Conservation (phyloP, 2,329 filamentous ascomycete species). For the Cercospora janseana region DNA sequence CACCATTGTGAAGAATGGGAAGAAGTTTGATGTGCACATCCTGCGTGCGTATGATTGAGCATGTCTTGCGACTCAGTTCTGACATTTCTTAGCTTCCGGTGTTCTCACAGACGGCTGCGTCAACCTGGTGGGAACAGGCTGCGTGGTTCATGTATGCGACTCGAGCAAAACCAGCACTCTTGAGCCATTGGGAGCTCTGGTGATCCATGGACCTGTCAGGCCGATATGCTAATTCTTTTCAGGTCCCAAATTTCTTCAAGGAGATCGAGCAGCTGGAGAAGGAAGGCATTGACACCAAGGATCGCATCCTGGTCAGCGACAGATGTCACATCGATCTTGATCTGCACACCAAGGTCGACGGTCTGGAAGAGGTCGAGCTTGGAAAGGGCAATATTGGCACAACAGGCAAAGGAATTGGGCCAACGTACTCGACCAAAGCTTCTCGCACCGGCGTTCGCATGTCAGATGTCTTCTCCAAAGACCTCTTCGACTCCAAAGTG, state of each 20-base stretch:
- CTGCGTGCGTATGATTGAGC: slow-evolving; percentile 41
- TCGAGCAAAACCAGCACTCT: too few species aligned
- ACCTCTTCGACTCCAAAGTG: slow-evolving; percentile 65
- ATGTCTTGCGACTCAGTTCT: slow-evolving; percentile 6
- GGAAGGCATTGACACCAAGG: slow-evolving; percentile 59
- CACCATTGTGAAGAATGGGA: slow-evolving; percentile 42
- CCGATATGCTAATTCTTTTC: neutral
- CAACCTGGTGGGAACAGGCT: slow-evolving; percentile 67
- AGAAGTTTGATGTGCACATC: slow-evolving; percentile 58
- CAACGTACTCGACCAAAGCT: slow-evolving; percentile 63
- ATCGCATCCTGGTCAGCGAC: slow-evolving; percentile 63
- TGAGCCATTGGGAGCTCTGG: neutral
- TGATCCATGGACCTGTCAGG: neutral
- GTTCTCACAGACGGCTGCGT: slow-evolving; percentile 68
- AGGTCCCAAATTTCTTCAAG: slow-evolving; percentile 63
- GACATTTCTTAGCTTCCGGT: slow-evolving; percentile 55
- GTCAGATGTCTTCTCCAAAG: slow-evolving; percentile 65
- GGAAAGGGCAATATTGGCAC: slow-evolving; percentile 53
- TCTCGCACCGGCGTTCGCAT: slow-evolving; percentile 65
- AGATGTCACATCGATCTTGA: slow-evolving; percentile 64
- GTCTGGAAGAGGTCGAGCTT: slow-evolving; percentile 57
- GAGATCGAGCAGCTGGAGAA: slow-evolving; percentile 61
- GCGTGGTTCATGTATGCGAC: slow-evolving; percentile 58
- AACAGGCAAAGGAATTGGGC: slow-evolving; percentile 51
- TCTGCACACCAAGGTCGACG: slow-evolving; percentile 66